A percentile compares a stretch with the other conserved stretches of the same genome.
Conservation (phyloP, 2,329 filamentous ascomycete species). For the Penicillium expansum region DNA sequence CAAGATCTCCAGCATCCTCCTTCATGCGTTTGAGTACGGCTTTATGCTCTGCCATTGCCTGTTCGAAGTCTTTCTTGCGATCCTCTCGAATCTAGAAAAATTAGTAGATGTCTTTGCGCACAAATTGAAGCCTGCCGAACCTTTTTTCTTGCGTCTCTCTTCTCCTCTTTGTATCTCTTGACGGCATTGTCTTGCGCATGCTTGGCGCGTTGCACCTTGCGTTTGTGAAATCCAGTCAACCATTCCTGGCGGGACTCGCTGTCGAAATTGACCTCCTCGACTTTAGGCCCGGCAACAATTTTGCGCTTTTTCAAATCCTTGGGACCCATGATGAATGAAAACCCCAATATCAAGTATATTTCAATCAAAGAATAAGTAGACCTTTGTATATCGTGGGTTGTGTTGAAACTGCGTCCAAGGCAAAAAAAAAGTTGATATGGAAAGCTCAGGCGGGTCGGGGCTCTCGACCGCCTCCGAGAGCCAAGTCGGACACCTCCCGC, state of each 20-base stretch:
- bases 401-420: neutral
- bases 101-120: slow-evolving; percentile 4
- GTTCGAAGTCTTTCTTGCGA: slow-evolving; percentile 74
- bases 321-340: slow-evolving; percentile 48
- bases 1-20: slow-evolving; percentile 28
- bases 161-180: slow-evolving; percentile 74
- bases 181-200: slow-evolving; percentile 77
- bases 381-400: neutral
- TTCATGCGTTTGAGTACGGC: slow-evolving; percentile 64
- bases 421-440: slow-evolving; percentile 20
- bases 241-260: slow-evolving; percentile 75
- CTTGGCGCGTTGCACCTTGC: slow-evolving; percentile 82
- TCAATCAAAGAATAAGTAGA: neutral
- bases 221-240: slow-evolving; percentile 94
- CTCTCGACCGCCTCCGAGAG: slow-evolving; percentile 38
- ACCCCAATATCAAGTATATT: neutral
- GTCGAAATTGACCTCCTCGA: slow-evolving; percentile 87
- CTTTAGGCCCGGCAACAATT: slow-evolving; percentile 40
- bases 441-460: slow-evolving; percentile 30
- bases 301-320: slow-evolving; percentile 65
- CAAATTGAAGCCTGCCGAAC: slow-evolving; percentile 49
- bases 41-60: slow-evolving; percentile 76
- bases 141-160: slow-evolving; percentile 69
- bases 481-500: slow-evolving; percentile 27
- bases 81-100: slow-evolving; percentile 71